A percentile compares a stretch with the other conserved stretches of the same genome.
Evolutionary conservation across 164 flowering plant species (phyloP).

Genomic region (Stephania japonica): DNA sequence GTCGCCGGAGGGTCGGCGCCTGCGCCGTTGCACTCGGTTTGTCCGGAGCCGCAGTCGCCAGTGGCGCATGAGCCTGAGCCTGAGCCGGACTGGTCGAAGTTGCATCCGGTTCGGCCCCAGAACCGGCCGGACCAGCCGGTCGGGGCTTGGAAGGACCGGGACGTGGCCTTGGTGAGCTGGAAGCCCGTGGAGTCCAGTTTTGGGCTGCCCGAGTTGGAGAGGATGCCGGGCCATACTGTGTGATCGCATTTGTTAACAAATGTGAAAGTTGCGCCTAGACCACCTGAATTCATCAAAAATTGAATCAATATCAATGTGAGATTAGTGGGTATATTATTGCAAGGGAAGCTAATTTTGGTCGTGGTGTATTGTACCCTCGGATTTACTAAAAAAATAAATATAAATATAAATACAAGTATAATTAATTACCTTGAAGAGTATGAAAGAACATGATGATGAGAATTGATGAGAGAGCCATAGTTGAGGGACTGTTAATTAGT

Average conservation of each 20-base stretch:
- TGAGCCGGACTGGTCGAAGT: constrained; percentile 49
- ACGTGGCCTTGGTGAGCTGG: constrained; percentile 41
- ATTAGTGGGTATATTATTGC: too few species aligned
- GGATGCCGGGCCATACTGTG: constrained; percentile 89
- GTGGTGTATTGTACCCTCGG: too few species aligned
- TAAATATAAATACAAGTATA: neutral
- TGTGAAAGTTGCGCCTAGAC: constrained; percentile 56
- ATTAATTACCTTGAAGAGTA: constrained; percentile 10
- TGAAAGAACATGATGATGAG: constrained; percentile 7
- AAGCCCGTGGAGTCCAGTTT: constrained; percentile 63
- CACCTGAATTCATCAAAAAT: constrained; percentile 24
- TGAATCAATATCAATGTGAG: neutral
- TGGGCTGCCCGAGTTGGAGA: constrained; percentile 54
- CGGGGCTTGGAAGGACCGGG: constrained; percentile 58
- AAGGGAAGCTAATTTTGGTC: too few species aligned
- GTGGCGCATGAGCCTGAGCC: constrained; percentile 59
- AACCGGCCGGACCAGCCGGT: constrained; percentile 88
- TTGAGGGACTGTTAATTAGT: neutral
- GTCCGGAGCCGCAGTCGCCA: constrained; percentile 76
- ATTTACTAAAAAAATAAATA: too few species aligned
- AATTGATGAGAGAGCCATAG: neutral
- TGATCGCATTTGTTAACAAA: constrained; percentile 68
- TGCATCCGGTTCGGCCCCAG: constrained; percentile 88
- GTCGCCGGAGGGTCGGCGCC: constrained; percentile 87
- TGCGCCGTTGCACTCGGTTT: constrained; percentile 64